Percentiles rank a stretch among this genome's conserved stretches.
Conservation (phyloP, 176 grass and related monocot species). For the Hsuehochloa calcarea region DNA sequence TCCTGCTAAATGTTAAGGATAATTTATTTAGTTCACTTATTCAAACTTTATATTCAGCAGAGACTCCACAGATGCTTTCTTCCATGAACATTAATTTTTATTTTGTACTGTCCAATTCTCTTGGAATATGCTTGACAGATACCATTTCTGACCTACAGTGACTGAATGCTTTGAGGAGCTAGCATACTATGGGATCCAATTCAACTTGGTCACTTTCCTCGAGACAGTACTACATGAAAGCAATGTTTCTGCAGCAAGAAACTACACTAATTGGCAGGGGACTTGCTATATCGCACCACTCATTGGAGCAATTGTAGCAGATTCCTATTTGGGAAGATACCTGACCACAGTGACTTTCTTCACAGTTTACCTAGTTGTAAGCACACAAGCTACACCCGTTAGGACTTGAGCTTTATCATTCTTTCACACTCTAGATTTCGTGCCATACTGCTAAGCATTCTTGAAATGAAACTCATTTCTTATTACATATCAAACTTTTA, state of each 20-base stretch:
- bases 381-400: conserved; percentile 14
- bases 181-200: conserved; percentile 61
- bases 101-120: neutral
- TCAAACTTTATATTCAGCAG: neutral
- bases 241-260: conserved; percentile 56
- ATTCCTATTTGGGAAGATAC: conserved; percentile 73
- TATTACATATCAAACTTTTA: neutral
- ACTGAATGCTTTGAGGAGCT: conserved; percentile 67
- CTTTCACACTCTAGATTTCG: neutral
- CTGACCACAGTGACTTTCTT: conserved; percentile 59
- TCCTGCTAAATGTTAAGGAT: neutral
- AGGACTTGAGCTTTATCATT: neutral
- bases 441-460: neutral
- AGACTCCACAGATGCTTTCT: neutral
- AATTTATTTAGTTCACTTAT: neutral
- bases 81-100: neutral
- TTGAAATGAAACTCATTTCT: neutral
- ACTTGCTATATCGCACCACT: conserved; percentile 65
- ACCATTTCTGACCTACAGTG: conserved; percentile 31
- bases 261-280: conserved; percentile 70
- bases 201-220: conserved; percentile 74
- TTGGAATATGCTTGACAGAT: conserved; percentile 10
- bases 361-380: conserved; percentile 59
- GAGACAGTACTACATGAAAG: conserved; percentile 56
- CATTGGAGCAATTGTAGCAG: conserved; percentile 68